Evolutionary conservation across 192 early-diverging fungal genomes (phyloP).

Genomic region (Entrophospora sp.): DNA sequence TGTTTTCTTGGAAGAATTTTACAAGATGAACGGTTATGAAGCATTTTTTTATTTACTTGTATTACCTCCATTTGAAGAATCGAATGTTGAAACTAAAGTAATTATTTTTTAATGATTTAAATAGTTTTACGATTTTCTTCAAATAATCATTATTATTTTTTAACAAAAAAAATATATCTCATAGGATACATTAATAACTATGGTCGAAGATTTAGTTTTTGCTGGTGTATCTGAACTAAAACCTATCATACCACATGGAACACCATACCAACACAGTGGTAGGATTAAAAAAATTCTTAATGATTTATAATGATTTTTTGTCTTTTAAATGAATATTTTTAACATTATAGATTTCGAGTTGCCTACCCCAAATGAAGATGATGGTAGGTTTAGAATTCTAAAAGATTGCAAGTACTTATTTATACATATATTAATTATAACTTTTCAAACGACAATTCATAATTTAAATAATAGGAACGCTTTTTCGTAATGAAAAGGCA

Average conservation of each 20-base stretch:
- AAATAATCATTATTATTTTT: not conserved
- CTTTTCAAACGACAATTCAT: too few relatives aligned
- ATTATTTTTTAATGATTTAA: too few relatives aligned
- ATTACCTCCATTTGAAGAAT: conserved; percentile 34
- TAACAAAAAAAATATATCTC: too few relatives aligned
- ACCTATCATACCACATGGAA: conserved; percentile 31
- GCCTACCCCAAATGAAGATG: conserved; percentile 30
- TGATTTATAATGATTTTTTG: not conserved
- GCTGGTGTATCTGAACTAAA: conserved; percentile 35
- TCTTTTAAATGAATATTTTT: too few relatives aligned
- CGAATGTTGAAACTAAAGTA: conserved; percentile 36
- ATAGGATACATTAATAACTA: conserved; percentile 35
- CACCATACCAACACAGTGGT: conserved; percentile 52
- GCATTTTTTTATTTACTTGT: conserved; percentile 31
- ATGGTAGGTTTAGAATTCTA: conserved; percentile 23
- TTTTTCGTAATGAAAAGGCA: conserved; percentile 40
- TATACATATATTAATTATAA: too few relatives aligned
- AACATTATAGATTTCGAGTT: conserved; percentile 45
- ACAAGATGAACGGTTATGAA: conserved; percentile 34
- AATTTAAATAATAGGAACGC: too few relatives aligned
- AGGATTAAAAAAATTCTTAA: not conserved
- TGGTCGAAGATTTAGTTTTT: conserved; percentile 40
- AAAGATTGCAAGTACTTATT: too few relatives aligned
- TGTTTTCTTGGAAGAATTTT: conserved; percentile 40
- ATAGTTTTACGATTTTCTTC: not conserved